Percentiles rank a stretch among this genome's conserved stretches.
phyloP scores from a whole-genome alignment of 2,329 filamentous ascomycete genomes.

The Aspergillus melleus region DNA sequence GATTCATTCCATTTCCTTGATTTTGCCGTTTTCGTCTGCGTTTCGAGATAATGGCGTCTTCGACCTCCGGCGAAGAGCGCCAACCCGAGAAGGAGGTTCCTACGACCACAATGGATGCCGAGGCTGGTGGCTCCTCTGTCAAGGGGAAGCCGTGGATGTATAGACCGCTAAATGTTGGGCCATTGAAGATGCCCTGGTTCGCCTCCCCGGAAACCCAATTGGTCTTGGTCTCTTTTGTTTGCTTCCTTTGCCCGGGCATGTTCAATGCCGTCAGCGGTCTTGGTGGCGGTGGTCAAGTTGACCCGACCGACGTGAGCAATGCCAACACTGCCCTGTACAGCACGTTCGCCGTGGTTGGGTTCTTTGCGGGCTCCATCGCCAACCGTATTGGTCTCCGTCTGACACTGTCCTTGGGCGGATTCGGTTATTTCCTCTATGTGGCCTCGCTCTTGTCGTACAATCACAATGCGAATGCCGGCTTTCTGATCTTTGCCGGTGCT shows the following conservation, averaged over 20 bases:
- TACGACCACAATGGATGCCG: constrained; percentile 22
- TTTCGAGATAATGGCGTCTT: constrained; percentile 9
- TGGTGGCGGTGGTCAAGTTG: constrained; percentile 63
- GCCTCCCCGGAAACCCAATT: constrained; percentile 73
- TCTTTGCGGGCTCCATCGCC: constrained; percentile 58
- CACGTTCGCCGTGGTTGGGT: constrained; percentile 66
- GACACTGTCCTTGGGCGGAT: constrained; percentile 47
- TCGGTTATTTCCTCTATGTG: constrained; percentile 52
- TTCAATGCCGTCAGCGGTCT: constrained; percentile 68
- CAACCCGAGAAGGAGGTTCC: constrained; percentile 18
- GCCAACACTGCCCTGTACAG: constrained; percentile 71
- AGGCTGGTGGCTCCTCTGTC: constrained; percentile 22
- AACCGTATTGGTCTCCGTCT: constrained; percentile 47
- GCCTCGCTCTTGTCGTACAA: constrained; percentile 53
- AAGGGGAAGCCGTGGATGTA: constrained; percentile 63
- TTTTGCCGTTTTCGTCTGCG: background rate
- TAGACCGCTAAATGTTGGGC: constrained; percentile 58
- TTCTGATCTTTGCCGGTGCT: constrained; percentile 51
- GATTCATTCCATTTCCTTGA: background rate
- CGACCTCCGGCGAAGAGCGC: constrained; percentile 10
- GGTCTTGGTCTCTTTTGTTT: constrained; percentile 68
- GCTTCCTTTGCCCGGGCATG: constrained; percentile 72
- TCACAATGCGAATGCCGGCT: constrained; percentile 49
- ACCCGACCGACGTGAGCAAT: constrained; percentile 61
- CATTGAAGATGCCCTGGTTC: constrained; percentile 62